Evolutionary conservation across 257 asterid genomes (phyloP).

Genomic region (Nicotiana otophora): DNA sequence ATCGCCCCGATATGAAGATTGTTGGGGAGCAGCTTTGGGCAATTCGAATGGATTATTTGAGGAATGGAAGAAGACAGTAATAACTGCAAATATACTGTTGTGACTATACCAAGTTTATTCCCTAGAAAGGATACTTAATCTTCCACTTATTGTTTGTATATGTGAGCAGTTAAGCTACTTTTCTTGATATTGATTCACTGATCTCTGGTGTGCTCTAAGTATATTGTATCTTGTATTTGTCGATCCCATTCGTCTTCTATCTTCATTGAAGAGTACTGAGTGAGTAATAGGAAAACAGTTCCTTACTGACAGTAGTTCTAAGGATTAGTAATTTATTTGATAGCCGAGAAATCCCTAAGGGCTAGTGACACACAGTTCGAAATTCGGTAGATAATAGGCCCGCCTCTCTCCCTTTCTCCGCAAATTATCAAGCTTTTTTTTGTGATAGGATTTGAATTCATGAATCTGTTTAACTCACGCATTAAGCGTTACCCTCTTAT

Average conservation of each 20-base stretch:
- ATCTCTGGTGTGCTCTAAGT: no score
- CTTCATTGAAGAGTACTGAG: not conserved
- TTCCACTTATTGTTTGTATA: not conserved
- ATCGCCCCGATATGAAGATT: constrained; percentile 86
- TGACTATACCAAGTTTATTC: not conserved
- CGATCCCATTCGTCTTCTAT: no score
- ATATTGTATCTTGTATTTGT: no score
- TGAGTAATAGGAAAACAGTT: not conserved
- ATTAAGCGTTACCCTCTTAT: no score
- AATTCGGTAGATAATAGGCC: not conserved
- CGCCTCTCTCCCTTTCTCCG: not conserved
- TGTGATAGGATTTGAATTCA: no score
- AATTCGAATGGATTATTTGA: constrained; percentile 74
- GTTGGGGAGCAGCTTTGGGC: constrained; percentile 86
- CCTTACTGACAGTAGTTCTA: not conserved
- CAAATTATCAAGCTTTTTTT: no score
- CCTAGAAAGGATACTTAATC: constrained; percentile 10
- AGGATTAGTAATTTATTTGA: not conserved
- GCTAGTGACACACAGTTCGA: not conserved
- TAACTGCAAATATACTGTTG: not conserved
- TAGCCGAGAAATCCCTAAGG: not conserved
- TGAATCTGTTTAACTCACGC: no score
- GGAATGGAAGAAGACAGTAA: constrained; percentile 39
- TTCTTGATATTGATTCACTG: not conserved
- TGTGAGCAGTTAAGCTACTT: constrained; percentile 6